phyloP scores from a whole-genome alignment of 1,139 yeast species.

The Yamadazyma trypodendri region DNA sequence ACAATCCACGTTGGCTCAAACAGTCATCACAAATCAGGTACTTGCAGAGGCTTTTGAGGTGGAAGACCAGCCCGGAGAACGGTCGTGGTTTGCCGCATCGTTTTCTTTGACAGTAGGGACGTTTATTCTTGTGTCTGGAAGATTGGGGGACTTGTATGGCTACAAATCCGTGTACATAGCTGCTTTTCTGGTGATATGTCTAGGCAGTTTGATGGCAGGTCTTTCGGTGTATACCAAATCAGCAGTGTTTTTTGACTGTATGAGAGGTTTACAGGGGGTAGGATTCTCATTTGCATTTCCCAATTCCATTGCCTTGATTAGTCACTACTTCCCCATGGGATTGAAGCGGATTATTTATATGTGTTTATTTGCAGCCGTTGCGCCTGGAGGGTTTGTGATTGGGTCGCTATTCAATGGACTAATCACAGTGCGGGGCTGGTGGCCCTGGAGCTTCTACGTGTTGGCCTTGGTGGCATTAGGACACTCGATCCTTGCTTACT shows the following conservation, averaged over 20 bases:
- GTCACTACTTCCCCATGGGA: constrained; percentile 49
- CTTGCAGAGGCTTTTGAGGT: constrained; percentile 41
- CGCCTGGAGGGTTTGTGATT: constrained; percentile 55
- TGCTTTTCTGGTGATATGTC: constrained; percentile 48
- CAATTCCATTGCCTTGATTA: constrained; percentile 55
- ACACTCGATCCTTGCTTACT: constrained; percentile 29
- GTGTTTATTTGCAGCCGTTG: constrained; percentile 56
- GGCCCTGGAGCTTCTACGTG: constrained; percentile 62
- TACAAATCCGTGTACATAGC: constrained; percentile 47
- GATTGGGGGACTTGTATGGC: constrained; percentile 65
- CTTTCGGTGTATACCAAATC: constrained; percentile 43
- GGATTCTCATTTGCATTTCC: constrained; percentile 61
- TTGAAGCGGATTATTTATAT: constrained; percentile 39
- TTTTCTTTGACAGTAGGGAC: constrained; percentile 62
- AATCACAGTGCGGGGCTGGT: constrained; percentile 41
- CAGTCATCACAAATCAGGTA: constrained; percentile 35
- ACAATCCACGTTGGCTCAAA: constrained; percentile 50
- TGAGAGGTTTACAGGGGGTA: constrained; percentile 60
- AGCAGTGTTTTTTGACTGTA: constrained; percentile 45
- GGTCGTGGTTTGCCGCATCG: constrained; percentile 61
- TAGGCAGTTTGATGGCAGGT: constrained; percentile 55
- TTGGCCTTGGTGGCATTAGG: constrained; percentile 36
- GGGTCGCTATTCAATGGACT: constrained; percentile 51
- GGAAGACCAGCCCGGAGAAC: constrained; percentile 37
- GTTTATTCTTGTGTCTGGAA: constrained; percentile 57